These are phyloP conservation scores for Salix brachista DNA, from an alignment of 345 rosid genomes.

Conservation along the genomic window DNA sequence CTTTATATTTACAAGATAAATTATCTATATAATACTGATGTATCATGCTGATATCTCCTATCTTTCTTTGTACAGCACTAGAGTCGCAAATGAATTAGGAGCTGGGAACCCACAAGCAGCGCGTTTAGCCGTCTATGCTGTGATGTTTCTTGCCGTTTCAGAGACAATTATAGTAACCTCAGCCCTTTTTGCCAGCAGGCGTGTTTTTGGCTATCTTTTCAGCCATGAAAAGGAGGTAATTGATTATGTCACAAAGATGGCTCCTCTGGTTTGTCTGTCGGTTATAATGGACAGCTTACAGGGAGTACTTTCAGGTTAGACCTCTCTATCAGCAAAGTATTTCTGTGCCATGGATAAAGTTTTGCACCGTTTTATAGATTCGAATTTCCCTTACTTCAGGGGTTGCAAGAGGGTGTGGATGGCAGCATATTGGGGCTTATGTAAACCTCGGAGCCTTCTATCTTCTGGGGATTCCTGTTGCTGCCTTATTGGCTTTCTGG, in stretches of 20 bases:
- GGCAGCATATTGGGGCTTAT: conserved; percentile 24
- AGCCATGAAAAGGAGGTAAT: conserved; percentile 25
- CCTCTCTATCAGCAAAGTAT: not conserved
- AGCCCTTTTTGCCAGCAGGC: conserved; percentile 13
- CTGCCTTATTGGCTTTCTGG: conserved; percentile 23
- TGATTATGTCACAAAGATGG: conserved; percentile 18
- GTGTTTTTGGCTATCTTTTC: conserved; percentile 19
- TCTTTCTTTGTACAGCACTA: conserved; percentile 10
- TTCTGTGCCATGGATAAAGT: not conserved
- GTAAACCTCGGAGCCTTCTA: conserved; percentile 19
- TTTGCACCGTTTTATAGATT: not conserved
- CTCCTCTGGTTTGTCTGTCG: conserved; percentile 24
- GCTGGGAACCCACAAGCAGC: conserved; percentile 25
- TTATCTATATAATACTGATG: not conserved
- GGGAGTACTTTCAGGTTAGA: conserved; percentile 22
- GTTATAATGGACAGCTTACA: conserved; percentile 23
- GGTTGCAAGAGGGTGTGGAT: conserved; percentile 23
- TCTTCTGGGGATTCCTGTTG: conserved; percentile 19
- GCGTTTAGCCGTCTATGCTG: conserved; percentile 12
- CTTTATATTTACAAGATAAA: not conserved
- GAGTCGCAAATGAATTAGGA: conserved; percentile 28
- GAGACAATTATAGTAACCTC: conserved; percentile 7
- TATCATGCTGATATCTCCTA: not conserved
- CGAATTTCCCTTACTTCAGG: not conserved
- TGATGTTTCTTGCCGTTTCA: conserved; percentile 15